Conservation (phyloP, 2,329 filamentous ascomycete genomes). For the Penicillium oxalicum region DNA sequence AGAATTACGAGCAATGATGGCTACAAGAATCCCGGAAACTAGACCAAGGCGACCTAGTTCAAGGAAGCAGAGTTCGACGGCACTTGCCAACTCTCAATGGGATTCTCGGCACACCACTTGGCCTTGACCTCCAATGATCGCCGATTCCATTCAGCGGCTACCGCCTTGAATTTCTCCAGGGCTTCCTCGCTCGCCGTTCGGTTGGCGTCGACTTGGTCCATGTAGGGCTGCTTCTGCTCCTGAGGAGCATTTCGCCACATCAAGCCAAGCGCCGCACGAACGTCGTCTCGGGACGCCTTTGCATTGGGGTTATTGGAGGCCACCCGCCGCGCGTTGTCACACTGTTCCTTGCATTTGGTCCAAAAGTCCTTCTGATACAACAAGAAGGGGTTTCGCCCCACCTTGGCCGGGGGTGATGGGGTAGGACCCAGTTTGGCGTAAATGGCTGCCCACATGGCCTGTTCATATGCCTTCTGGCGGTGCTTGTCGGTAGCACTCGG, state of each 20-base stretch:
- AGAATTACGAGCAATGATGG: background rate
- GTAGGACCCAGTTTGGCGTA: slow-evolving; percentile 64
- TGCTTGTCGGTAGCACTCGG: slow-evolving; percentile 17
- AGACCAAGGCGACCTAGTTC: background rate
- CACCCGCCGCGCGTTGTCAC: slow-evolving; percentile 61
- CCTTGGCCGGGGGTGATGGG: slow-evolving; percentile 64
- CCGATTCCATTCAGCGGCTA: slow-evolving; percentile 50
- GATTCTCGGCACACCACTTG: slow-evolving; percentile 35
- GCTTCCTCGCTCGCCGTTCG: slow-evolving; percentile 61
- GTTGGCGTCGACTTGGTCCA: slow-evolving; percentile 65
- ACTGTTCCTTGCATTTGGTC: slow-evolving; percentile 57
- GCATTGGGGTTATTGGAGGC: slow-evolving; percentile 61
- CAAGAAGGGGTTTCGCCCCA: slow-evolving; percentile 77
- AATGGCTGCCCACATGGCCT: slow-evolving; percentile 53
- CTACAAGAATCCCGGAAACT: background rate
- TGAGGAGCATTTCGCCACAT: slow-evolving; percentile 79
- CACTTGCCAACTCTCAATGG: slow-evolving; percentile 30
- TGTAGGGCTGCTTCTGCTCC: slow-evolving; percentile 69
- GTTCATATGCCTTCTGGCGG: slow-evolving; percentile 49
- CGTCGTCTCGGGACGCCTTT: slow-evolving; percentile 64
- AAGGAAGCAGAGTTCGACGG: background rate
- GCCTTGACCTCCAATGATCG: slow-evolving; percentile 35
- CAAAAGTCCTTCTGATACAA: slow-evolving; percentile 76
- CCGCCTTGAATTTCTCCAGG: slow-evolving; percentile 66
- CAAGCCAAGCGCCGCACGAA: slow-evolving; percentile 76